Evolutionary conservation across 129 eudicot genomes (phyloP), one percentile per base, ranked within the genome.

Genomic region (Artemisia annua): DNA sequence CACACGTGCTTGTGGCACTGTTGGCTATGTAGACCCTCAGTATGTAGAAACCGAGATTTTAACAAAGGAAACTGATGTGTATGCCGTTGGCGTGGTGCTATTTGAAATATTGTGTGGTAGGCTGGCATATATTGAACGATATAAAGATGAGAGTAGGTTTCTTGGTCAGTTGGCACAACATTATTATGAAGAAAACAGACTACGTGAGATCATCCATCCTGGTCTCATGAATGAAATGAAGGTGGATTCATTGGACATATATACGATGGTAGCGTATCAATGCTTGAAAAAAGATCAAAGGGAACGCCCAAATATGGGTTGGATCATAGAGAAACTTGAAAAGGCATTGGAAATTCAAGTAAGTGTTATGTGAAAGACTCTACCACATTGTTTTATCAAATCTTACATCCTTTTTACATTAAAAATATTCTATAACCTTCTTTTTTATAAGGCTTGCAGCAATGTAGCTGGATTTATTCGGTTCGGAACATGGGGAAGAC

Each of bases 401-500:
- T 20, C 13, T 12, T 65, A n/a, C 11, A 16, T 65, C 16, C 20
- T n/a, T 65, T 15, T 32, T 65, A 35, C n/a, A 65, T 14, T 16
- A 35, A 17, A 17, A 2, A 9, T 32, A 8, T n/a, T 16, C 22
- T 12, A 10, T n/a, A 65, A 32, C 46, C 17, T 65, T 65, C 28
- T 15, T 65, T 65, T 28, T 35, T 65, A 7, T 32, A 65, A 65
- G 70, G 70, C 1, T 35, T 35, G 24, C 16, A 44, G 50, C 24
- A 65, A 18, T 43, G 12, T 4, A 16, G 4, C 14, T 35, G 49
- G 50, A 32, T 14, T 16, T 13, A 43, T 43, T 35, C 1, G 10
- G 70, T 22, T 65, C 5, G 70, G 70, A 32, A 39, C 70, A 15
- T 17, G 70, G 70, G 70, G 70, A 65, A 43, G 70, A 65, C 50